Base-by-base conservation (phyloP, 148 eudicot genomes). In the Arctostaphylos glauca region DNA sequence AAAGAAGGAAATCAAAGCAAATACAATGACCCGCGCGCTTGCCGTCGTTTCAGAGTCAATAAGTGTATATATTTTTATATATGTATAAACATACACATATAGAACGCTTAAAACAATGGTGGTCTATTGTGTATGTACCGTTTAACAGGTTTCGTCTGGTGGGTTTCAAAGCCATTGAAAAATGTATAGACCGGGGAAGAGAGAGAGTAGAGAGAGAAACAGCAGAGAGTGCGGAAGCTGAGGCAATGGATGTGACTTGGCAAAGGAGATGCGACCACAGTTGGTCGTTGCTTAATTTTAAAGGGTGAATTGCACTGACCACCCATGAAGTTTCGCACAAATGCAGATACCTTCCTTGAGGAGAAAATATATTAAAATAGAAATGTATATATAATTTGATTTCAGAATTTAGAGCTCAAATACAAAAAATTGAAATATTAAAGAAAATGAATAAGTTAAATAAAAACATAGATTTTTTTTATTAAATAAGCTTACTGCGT, bases 101-200 rank as follows among this genome's bases (percentile, higher is more conserved):
- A 59, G 59, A 5, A 2, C 6, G 64, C 6, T 19, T 59, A 6
- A 19, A 16, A 59, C 21, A 60, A 9, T 9, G 21, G 67, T 2
- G 3, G 38, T 31, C 38, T 5, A 10, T 25, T n/a, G 15, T 10
- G 71, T 66, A 10, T 66, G 18, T 81, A 81, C 77, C 31, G 13
- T 13, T 48, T 2, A 19, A 54, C 14, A 52, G 76, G 19, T 54
- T 3, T 53, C 64, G 25, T 16, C 41, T 68, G 16, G 76, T 47
- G 43, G 83, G 48, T 31, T 81, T 71, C 6, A 31, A 53, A 16
- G 77, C 83, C 83, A 81, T 81, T 21, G 41, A 56, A 50, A 49
- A 13, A n/a, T 21, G 13, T 6, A 15, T 10, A 53, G 60, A 53
- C 12, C 8, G 15, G 14, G 48, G 38, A 5, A 5, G n/a, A 31